Evolutionary conservation across 495 filamentous ascomycete species (phyloP), one percentile per base, ranked within the genome.

Genomic region (Podospora bellae-mahoneyi): DNA sequence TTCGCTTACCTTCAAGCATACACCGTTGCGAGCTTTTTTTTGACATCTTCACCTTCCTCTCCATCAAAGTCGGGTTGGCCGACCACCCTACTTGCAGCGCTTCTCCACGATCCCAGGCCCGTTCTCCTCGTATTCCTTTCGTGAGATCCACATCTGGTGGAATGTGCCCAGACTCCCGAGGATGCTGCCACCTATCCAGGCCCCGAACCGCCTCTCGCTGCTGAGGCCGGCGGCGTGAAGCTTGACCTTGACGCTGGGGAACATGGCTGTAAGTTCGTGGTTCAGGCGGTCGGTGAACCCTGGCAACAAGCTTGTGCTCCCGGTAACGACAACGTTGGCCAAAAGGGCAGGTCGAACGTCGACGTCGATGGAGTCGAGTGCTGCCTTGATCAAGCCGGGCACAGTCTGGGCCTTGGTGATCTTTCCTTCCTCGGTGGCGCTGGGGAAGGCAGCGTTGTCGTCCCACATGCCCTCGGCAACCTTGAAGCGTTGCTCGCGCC

Each of bases 101-200:
- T 91, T 92, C 82, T 92, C 90, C 19, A 92, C 88, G 69, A 92
- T 88, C 13, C 82, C 82, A 0, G 83, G 73, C 15, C 90, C 90
- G 76, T 90, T 89, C 80, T 93, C 90, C 68, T 91, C 88, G 78
- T 92, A 93, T 82, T 93, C 90, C 80, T 91, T 90, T 76, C 82
- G 88, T 19, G 89, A 92, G 69, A 99, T 93, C 95, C 95, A 99
- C 91, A 98, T 91, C 76, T 97, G 94, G 82, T 99, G 95, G 79
- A 99, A 99, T n/a, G 92, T 97, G 9, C 96, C 96, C 82, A 99
- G 78, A 80, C 93, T 97, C 3, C 91, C 94, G 73, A 98, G 81
- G 71, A 99, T 97, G 81, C 93, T 97, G 16, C 95, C 95, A 27
- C 95, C 95, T 69, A 99, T 91, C 96, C 96, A 99, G 32, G 90